Percentiles rank a stretch among this genome's conserved stretches.
phyloP scores from a whole-genome alignment of 345 rosid species.

The Eucalyptus victrix region DNA sequence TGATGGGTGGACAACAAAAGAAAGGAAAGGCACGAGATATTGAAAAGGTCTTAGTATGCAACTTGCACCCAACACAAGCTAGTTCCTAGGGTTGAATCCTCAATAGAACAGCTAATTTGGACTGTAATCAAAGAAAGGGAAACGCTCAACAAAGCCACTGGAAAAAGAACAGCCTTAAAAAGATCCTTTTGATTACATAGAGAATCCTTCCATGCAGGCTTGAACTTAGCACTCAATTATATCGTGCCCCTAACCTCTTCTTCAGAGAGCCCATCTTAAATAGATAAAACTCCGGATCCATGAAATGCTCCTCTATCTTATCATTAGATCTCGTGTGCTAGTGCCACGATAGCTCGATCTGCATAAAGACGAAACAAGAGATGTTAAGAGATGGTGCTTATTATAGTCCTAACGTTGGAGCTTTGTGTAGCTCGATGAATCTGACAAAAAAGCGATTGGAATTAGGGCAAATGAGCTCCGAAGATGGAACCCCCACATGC shows the following conservation, averaged over 20 bases:
- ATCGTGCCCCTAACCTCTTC: neutral
- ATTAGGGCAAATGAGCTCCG: neutral
- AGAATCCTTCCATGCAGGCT: neutral
- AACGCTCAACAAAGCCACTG: neutral
- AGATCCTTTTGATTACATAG: neutral
- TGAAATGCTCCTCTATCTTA: neutral
- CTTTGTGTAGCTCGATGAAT: neutral
- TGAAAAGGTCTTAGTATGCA: neutral
- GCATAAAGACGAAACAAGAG: neutral
- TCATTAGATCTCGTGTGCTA: neutral
- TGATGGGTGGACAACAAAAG: neutral
- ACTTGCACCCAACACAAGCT: neutral
- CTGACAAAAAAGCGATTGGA: neutral
- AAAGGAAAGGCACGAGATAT: neutral
- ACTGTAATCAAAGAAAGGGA: neutral
- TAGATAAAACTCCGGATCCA: neutral
- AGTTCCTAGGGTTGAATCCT: neutral
- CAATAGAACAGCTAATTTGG: neutral
- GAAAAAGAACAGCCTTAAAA: neutral
- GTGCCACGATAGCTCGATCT: neutral
- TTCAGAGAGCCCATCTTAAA: neutral
- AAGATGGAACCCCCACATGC: neutral
- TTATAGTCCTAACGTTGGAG: neutral
- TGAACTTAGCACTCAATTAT: neutral
- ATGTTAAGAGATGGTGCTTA: neutral